phyloP scores from a whole-genome alignment of 1,139 yeast species.

The Geotrichum restrictum region DNA sequence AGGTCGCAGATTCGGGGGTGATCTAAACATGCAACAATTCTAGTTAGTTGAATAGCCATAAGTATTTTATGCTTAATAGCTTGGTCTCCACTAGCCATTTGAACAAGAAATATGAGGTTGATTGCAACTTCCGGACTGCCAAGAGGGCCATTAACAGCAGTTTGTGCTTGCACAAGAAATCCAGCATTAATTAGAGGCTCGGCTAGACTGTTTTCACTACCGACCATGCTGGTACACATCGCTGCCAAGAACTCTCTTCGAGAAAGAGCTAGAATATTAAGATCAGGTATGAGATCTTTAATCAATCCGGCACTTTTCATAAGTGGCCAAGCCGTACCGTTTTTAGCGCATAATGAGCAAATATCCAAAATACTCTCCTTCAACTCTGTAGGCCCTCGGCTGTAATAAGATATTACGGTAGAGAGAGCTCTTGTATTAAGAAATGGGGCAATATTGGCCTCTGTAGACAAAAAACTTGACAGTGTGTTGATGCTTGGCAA shows the following conservation, averaged over 20 bases:
- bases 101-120: background rate
- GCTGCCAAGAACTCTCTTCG: background rate
- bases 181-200: background rate
- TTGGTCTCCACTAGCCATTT: background rate
- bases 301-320: background rate
- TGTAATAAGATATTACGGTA: background rate
- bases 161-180: background rate
- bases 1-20: background rate
- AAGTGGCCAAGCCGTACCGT: background rate
- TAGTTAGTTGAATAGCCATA: background rate
- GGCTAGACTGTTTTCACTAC: background rate
- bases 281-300: background rate
- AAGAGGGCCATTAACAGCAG: background rate
- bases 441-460: background rate
- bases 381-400: background rate
- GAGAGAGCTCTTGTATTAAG: background rate
- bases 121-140: background rate
- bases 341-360: background rate
- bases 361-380: background rate
- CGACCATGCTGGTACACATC: background rate
- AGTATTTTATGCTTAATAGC: background rate
- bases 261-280: background rate
- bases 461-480: background rate
- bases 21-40: background rate
- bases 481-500: background rate